Percentiles rank a stretch among this genome's conserved stretches.
Evolutionary conservation across 192 early-diverging fungal genomes (phyloP).

Genomic region (Coemansia sp.): DNA sequence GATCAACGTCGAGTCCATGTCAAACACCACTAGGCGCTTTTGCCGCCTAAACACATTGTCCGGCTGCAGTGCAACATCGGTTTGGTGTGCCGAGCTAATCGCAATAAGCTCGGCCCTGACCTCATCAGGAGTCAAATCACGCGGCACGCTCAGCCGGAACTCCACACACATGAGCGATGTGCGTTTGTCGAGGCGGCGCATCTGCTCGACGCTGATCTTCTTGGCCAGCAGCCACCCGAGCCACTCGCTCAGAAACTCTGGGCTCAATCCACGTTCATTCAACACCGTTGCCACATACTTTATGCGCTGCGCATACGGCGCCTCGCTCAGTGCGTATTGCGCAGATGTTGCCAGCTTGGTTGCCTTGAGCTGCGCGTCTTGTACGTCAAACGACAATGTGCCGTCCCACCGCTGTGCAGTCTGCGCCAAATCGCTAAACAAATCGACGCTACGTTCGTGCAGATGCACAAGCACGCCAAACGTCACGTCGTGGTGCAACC

Average conservation of each 20-base stretch:
- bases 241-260: constrained; percentile 80
- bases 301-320: constrained; percentile 77
- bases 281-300: constrained; percentile 88
- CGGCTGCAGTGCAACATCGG: constrained; percentile 85
- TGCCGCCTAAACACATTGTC: constrained; percentile 84
- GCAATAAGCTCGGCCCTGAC: constrained; percentile 72
- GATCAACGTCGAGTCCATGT: constrained; percentile 99
- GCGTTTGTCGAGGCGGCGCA: constrained; percentile 72
- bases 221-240: constrained; percentile 70
- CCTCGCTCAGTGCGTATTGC: constrained; percentile 63
- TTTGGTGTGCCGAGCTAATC: constrained; percentile 66
- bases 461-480: constrained; percentile 85
- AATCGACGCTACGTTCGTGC: constrained; percentile 68
- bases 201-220: constrained; percentile 84
- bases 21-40: constrained; percentile 95
- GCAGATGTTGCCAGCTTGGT: constrained; percentile 55
- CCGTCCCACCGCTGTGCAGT: constrained; percentile 86
- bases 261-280: constrained; percentile 76
- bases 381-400: constrained; percentile 77
- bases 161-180: constrained; percentile 75
- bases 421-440: constrained; percentile 75
- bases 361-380: constrained; percentile 61
- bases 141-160: constrained; percentile 79
- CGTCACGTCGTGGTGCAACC: constrained; percentile 91
- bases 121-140: constrained; percentile 60